Conservation (phyloP, 2,329 filamentous ascomycete species). For the Hymenoscyphus scutula region DNA sequence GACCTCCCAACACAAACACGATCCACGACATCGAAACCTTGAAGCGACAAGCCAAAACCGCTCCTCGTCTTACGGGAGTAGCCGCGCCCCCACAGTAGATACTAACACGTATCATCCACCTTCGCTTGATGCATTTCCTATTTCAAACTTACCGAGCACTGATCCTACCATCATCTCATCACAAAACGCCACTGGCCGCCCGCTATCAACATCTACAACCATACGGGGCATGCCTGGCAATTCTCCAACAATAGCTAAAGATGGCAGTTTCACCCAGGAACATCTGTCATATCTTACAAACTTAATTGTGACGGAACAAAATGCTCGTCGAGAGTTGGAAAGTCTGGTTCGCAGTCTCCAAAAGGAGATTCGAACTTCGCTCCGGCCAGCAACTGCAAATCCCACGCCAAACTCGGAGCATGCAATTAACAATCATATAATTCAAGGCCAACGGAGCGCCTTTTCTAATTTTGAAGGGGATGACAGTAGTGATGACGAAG, state of each 20-base stretch:
- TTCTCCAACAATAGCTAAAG: slow-evolving; percentile 31
- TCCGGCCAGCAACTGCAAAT: slow-evolving; percentile 16
- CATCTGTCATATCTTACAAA: slow-evolving; percentile 50
- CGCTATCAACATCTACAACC: slow-evolving; percentile 35
- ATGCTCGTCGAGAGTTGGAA: slow-evolving; percentile 54
- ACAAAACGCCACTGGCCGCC: slow-evolving; percentile 22
- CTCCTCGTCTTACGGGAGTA: slow-evolving; percentile 27
- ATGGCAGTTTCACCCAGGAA: slow-evolving; percentile 39
- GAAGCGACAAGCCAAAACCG: slow-evolving; percentile 19
- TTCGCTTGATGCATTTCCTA: slow-evolving; percentile 24
- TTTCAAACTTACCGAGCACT: slow-evolving; percentile 13
- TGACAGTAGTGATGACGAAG: slow-evolving; percentile 29
- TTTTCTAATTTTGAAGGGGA: slow-evolving; percentile 35
- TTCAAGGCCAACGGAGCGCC: slow-evolving; percentile 6
- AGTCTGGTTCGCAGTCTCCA: slow-evolving; percentile 52
- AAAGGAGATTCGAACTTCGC: slow-evolving; percentile 26
- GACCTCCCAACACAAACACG: slow-evolving; percentile 26
- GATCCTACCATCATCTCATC: slow-evolving; percentile 14
- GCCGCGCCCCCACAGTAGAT: slow-evolving; percentile 30
- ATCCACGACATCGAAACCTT: slow-evolving; percentile 16
- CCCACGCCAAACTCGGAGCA: slow-evolving; percentile 18
- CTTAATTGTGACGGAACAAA: slow-evolving; percentile 56
- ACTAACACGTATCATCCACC: slow-evolving; percentile 28
- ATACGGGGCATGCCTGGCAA: slow-evolving; percentile 31
- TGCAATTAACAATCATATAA: slow-evolving; percentile 8